A percentile compares a stretch with the other conserved stretches of the same genome.
phyloP scores from a whole-genome alignment of 1,139 yeast genomes.

The Blastobotrys ciferrii region DNA sequence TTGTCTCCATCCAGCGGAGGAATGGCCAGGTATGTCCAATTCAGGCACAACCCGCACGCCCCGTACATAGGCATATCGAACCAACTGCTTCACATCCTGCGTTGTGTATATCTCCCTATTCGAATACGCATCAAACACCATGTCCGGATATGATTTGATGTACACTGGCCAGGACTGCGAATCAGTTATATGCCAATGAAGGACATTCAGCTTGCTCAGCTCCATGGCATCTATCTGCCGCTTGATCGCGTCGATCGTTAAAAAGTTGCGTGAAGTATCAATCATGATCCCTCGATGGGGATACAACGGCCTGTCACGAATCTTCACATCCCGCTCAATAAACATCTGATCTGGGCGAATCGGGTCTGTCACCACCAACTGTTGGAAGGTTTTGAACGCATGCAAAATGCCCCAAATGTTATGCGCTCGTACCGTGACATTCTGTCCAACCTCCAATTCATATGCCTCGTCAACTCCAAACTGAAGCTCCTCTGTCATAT shows the following conservation, averaged over 20 bases:
- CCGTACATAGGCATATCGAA: slow-evolving; percentile 41
- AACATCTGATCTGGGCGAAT: slow-evolving; percentile 23
- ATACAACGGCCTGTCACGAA: slow-evolving; percentile 43
- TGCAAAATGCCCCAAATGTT: slow-evolving; percentile 43
- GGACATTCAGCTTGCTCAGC: slow-evolving; percentile 43
- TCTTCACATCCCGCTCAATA: slow-evolving; percentile 41
- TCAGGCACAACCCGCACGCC: slow-evolving; percentile 51
- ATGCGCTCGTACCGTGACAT: background rate
- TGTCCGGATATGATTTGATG: slow-evolving; percentile 41
- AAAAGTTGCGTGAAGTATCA: slow-evolving; percentile 47
- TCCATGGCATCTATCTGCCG: slow-evolving; percentile 48
- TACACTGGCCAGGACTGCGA: slow-evolving; percentile 50
- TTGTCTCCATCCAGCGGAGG: slow-evolving; percentile 47
- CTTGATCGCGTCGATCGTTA: slow-evolving; percentile 36
- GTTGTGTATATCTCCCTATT: slow-evolving; percentile 39
- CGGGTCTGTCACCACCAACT: slow-evolving; percentile 32
- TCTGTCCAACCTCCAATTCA: slow-evolving; percentile 23
- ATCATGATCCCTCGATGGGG: slow-evolving; percentile 49
- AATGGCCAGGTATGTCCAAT: slow-evolving; percentile 50
- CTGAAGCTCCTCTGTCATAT: slow-evolving; percentile 37
- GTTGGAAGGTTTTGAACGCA: slow-evolving; percentile 47
- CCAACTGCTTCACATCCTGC: slow-evolving; percentile 38
- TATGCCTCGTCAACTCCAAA: slow-evolving; percentile 44
- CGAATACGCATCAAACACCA: slow-evolving; percentile 48
- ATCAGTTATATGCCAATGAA: slow-evolving; percentile 51